Evolutionary conservation across 768 basidiomycete species (phyloP), one percentile per base, ranked within the genome.

Genomic region (Rhodocollybia butyracea): DNA sequence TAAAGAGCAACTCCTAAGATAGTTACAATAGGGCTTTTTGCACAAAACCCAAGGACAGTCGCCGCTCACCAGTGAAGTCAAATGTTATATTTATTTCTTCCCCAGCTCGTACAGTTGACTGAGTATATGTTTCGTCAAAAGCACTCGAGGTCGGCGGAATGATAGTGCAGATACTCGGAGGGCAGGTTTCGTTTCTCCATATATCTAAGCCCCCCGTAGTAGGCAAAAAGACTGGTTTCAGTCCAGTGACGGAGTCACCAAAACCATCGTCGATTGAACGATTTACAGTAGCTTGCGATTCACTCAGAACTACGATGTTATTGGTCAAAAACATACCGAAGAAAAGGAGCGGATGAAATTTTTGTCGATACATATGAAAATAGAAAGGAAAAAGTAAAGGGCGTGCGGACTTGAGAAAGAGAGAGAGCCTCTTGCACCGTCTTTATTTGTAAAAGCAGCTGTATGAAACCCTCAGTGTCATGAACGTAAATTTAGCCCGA

Each of bases 211-310:
- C n/a, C n/a, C n/a, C 40, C 12, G 45, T 46, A 2, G 31, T 4
- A 26, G 64, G 64, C 3, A 32, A 21, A 51, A 60, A 66, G 2
- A 54, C 34, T 5, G 64, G 64, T 63, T n/a, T n/a, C n/a, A n/a
- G n/a, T n/a, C n/a, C n/a, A n/a, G n/a, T n/a, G n/a, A n/a, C n/a
- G n/a, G n/a, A n/a, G n/a, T n/a, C n/a, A n/a, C n/a, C n/a, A n/a
- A n/a, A n/a, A n/a, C n/a, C n/a, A n/a, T n/a, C n/a, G 43, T 65
- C 64, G 29, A 65, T 65, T 11, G 61, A 62, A 27, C 63, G 53
- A 52, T 63, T 64, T 12, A 50, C 52, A 13, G 56, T n/a, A n/a
- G n/a, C n/a, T n/a, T n/a, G n/a, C n/a, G n/a, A n/a, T n/a, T n/a
- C n/a, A n/a, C n/a, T n/a, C n/a, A n/a, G n/a, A n/a, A n/a, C n/a